phyloP scores from a whole-genome alignment of 1,139 yeast species.

The Candida neerlandica region DNA sequence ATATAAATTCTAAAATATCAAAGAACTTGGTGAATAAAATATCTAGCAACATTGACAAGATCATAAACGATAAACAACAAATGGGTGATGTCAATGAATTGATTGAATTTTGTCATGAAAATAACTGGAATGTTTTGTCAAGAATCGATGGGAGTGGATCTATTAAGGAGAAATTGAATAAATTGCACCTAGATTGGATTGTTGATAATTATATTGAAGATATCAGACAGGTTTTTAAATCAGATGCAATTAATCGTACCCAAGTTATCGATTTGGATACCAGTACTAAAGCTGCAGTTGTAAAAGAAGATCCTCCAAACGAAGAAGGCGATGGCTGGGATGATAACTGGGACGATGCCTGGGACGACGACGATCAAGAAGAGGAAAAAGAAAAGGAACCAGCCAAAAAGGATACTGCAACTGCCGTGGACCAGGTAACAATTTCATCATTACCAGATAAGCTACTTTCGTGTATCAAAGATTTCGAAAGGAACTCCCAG shows the following conservation, averaged over 20 bases:
- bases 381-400: conserved; percentile 8
- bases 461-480: conserved; percentile 24
- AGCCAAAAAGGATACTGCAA: background rate
- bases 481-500: conserved; percentile 20
- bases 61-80: conserved; percentile 23
- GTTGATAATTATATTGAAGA: conserved; percentile 29
- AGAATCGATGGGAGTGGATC: conserved; percentile 19
- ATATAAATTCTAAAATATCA: conserved; percentile 33
- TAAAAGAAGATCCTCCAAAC: background rate
- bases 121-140: conserved; percentile 34
- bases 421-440: conserved; percentile 1
- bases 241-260: conserved; percentile 15
- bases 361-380: conserved; percentile 23
- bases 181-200: conserved; percentile 34
- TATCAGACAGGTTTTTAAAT: conserved; percentile 22
- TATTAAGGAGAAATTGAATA: conserved; percentile 25
- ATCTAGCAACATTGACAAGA: conserved; percentile 30
- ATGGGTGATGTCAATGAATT: conserved; percentile 27
- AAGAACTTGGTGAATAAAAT: conserved; percentile 31
- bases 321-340: conserved; percentile 20
- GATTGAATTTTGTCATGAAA: conserved; percentile 23
- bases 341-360: conserved; percentile 28
- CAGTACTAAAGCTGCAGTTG: background rate
- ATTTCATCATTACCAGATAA: conserved; percentile 26
- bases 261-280: conserved; percentile 17